Conservation (phyloP, 176 grass and related monocot species). For the Zea mays region Zm-B73-REFERENCE-NAM-5.0 NC_050103.1:87601501-87602000, state of each 20-base stretch:
- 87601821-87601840: constrained; percentile 28
- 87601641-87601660: constrained; percentile 3
- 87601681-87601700: not conserved
- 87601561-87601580: constrained; percentile 64
- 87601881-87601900: constrained; percentile 22
- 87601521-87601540: constrained; percentile 79
- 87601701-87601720: not conserved
- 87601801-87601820: constrained; percentile 2
- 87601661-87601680: not conserved
- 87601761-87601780: not conserved
- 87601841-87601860: constrained; percentile 2
- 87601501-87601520: constrained; percentile 86
- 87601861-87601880: not conserved
- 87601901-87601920: constrained; percentile 35
- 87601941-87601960: constrained; percentile 33
- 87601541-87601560: constrained; percentile 60
- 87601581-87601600: constrained; percentile 92
- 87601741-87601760: constrained; percentile 36
- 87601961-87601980: constrained; percentile 20
- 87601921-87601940: constrained; percentile 4
- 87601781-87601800: not conserved
- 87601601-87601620: constrained; percentile 66
- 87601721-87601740: not conserved
- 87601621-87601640: constrained; percentile 44
- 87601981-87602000: constrained; percentile 27